phyloP scores from a whole-genome alignment of 176 grass and related monocot species.

The Chrysopogon serrulatus region DNA sequence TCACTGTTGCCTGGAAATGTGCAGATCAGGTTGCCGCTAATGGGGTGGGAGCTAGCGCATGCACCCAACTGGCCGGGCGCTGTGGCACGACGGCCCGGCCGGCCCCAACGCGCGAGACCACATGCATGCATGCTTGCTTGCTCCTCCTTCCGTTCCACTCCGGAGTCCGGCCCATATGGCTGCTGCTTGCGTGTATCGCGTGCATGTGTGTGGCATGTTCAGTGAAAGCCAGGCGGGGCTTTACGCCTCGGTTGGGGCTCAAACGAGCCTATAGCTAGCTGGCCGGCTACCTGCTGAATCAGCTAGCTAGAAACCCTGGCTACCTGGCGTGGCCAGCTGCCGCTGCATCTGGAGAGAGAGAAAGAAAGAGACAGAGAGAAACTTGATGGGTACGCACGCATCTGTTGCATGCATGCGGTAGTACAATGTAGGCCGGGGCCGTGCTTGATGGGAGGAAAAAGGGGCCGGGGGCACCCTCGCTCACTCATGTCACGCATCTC shows the following conservation, averaged over 20 bases:
- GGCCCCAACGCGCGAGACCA: not conserved
- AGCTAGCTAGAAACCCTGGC: too few species aligned
- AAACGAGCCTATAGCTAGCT: not conserved
- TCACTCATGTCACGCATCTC: not conserved
- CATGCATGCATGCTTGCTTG: not conserved
- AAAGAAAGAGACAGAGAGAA: not conserved
- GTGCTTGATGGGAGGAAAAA: not conserved
- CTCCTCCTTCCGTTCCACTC: not conserved
- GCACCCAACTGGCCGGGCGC: not conserved
- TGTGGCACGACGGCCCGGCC: not conserved
- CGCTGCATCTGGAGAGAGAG: too few species aligned
- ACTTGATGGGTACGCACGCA: not conserved
- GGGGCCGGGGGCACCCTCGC: too few species aligned
- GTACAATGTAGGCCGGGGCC: not conserved
- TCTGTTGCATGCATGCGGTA: too few species aligned
- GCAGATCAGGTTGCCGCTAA: slow-evolving; percentile 5
- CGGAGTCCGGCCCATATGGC: not conserved
- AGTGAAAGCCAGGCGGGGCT: not conserved
- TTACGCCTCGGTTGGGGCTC: not conserved
- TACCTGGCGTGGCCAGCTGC: not conserved
- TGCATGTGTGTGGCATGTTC: not conserved
- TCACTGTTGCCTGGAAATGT: slow-evolving; percentile 22
- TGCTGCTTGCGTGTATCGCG: not conserved
- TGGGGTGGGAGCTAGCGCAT: not conserved
- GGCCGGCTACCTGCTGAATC: not conserved